phyloP scores from a whole-genome alignment of 2,329 filamentous ascomycete genomes.

The Metarhizium brunneum region DNA sequence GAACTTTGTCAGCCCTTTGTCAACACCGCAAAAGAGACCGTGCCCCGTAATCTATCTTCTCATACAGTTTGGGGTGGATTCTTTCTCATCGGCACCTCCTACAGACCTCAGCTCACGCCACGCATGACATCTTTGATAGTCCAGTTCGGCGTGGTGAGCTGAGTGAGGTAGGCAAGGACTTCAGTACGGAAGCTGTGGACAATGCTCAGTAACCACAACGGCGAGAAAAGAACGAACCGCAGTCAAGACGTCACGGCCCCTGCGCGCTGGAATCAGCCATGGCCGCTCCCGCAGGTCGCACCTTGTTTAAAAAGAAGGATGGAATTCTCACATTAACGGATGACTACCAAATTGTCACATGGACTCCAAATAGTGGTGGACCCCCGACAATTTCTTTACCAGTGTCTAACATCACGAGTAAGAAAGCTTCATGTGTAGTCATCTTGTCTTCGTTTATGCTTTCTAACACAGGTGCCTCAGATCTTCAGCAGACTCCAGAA shows the following conservation, averaged over 20 bases:
- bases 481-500: conserved; percentile 91
- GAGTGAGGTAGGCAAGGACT: background rate
- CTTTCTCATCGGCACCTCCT: background rate
- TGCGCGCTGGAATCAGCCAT: conserved; percentile 25
- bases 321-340: conserved; percentile 67
- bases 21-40: background rate
- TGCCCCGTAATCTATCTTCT: background rate
- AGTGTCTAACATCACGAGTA: conserved; percentile 75
- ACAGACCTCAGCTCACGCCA: background rate
- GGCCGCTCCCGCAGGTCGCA: conserved; percentile 54
- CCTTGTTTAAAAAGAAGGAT: conserved; percentile 93
- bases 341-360: conserved; percentile 67
- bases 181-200: background rate
- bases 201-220: background rate
- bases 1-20: background rate
- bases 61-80: background rate
- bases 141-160: background rate
- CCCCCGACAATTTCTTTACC: conserved; percentile 59
- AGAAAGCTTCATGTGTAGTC: conserved; percentile 8
- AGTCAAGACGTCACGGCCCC: background rate
- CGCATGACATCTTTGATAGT: background rate
- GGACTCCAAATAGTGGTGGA: conserved; percentile 63
- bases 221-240: background rate
- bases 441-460: background rate
- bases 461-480: conserved; percentile 30